Percentiles rank a stretch among this genome's conserved stretches.
Conservation (phyloP, 768 basidiomycete genomes). For the Porpolomopsis calyptriformis region DNA sequence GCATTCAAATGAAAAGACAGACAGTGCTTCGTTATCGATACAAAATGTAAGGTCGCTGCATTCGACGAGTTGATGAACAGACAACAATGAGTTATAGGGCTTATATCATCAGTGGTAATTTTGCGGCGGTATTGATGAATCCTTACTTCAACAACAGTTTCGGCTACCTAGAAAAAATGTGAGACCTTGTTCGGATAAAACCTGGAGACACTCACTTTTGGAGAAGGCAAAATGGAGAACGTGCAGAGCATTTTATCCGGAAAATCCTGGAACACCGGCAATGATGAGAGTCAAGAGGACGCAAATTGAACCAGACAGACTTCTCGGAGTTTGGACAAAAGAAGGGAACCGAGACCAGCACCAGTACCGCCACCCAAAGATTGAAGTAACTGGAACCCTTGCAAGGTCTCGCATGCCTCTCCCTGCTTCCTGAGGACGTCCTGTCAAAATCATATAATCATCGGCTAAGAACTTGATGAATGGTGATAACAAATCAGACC, state of each 20-base stretch:
- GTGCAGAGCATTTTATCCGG: constrained; percentile 49
- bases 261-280: constrained; percentile 29
- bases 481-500: constrained; percentile 23
- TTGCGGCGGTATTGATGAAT: constrained; percentile 28
- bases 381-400: constrained; percentile 85
- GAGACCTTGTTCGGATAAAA: not conserved
- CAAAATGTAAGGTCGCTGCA: constrained; percentile 77
- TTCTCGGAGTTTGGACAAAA: constrained; percentile 76
- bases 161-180: constrained; percentile 30
- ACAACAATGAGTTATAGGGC: constrained; percentile 81
- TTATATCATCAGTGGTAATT: constrained; percentile 40
- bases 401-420: constrained; percentile 75
- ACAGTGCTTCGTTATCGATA: constrained; percentile 84
- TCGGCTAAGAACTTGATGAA: not conserved
- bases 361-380: constrained; percentile 91
- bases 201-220: constrained; percentile 25
- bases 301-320: constrained; percentile 25
- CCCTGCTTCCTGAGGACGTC: constrained; percentile 74
- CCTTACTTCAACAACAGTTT: constrained; percentile 54
- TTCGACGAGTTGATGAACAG: constrained; percentile 82
- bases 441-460: constrained; percentile 19
- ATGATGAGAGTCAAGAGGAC: constrained; percentile 11
- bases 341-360: constrained; percentile 70
- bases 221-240: constrained; percentile 44
- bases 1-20: not conserved